Base-by-base conservation (phyloP, 208 protist species). In the Phytomonas francai region DNA sequence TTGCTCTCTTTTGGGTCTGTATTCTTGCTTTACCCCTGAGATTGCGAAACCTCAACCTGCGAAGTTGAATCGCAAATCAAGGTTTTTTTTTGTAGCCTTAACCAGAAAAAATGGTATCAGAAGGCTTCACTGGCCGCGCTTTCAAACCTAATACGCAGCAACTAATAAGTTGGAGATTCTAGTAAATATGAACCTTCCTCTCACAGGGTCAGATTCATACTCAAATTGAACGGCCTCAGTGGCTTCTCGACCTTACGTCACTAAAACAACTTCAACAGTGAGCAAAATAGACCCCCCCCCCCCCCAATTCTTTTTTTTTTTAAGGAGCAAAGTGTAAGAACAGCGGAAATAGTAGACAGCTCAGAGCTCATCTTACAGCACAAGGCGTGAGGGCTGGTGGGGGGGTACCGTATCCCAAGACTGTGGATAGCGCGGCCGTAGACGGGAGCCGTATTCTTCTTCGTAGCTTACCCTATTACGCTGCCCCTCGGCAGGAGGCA, bases 341-440 rank as follows among this genome's bases (percentile, higher is more conserved):
- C 6, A 49, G 16, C 12, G 2, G 1, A 3, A 49, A 6, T 19
- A 49, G 39, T 49, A 19, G 39, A 49, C 16, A 6, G 12, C 14
- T 49, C 12, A 9, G 39, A 49, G 39, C 39, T 19, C n/a, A n/a
- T n/a, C 9, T 12, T 49, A 49, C 39, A 12, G 39, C 62, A 66
- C 42, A 27, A 42, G 9, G 62, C 78, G 77, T 27, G 89, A 95
- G 4, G 89, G 89, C 70, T 91, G 85, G 51, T 95, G 87, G 0
- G 86, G 89, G 22, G 89, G 87, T 19, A 95, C 87, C 3, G 89
- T 90, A 25, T 93, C 87, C 89, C 89, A 95, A 65, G 80, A 85
- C 73, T 93, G 59, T 19, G 89, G 89, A 58, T 95, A 92, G 19
- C 86, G 83, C 28, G 89, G 89, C n/a, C 83, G 79, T 36, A 94